Conservation (phyloP, 2,329 filamentous ascomycete genomes). For the Hypoxylon sp. region DNA sequence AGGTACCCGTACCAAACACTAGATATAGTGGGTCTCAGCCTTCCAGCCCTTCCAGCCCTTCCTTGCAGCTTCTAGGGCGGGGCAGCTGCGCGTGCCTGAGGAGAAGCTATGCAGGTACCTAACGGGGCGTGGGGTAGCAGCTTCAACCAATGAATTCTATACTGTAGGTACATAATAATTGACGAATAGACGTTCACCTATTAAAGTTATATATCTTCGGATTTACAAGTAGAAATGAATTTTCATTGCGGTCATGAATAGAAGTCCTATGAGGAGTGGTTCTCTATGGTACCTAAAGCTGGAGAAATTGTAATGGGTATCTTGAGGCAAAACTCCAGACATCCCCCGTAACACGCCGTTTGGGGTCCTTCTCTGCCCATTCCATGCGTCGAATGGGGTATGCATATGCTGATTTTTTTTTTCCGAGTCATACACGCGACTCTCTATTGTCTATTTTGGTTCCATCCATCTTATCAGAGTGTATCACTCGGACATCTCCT, state of each 20-base stretch:
- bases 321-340: conserved; percentile 48
- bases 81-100: conserved; percentile 26
- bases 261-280: conserved; percentile 33
- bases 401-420: conserved; percentile 31
- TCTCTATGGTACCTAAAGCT: conserved; percentile 37
- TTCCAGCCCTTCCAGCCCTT: not conserved
- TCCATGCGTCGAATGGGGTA: conserved; percentile 25
- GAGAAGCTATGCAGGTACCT: conserved; percentile 37
- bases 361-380: conserved; percentile 26
- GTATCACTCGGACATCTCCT: conserved; percentile 67
- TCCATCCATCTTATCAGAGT: conserved; percentile 12
- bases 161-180: no score
- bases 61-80: conserved; percentile 34
- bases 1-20: conserved; percentile 4
- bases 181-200: no score
- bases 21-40: conserved; percentile 24
- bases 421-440: conserved; percentile 25
- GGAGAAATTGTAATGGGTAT: conserved; percentile 50
- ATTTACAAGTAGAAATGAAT: not conserved
- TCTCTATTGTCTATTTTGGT: conserved; percentile 8
- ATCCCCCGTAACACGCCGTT: conserved; percentile 43
- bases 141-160: conserved; percentile 20
- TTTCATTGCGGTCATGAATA: conserved; percentile 37
- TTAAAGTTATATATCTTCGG: not conserved
- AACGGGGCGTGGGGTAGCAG: conserved; percentile 34